These are phyloP conservation scores for Triangularia verruculosa DNA, from an alignment of 2,329 filamentous ascomycete genomes.

Conservation along the genomic window DNA sequence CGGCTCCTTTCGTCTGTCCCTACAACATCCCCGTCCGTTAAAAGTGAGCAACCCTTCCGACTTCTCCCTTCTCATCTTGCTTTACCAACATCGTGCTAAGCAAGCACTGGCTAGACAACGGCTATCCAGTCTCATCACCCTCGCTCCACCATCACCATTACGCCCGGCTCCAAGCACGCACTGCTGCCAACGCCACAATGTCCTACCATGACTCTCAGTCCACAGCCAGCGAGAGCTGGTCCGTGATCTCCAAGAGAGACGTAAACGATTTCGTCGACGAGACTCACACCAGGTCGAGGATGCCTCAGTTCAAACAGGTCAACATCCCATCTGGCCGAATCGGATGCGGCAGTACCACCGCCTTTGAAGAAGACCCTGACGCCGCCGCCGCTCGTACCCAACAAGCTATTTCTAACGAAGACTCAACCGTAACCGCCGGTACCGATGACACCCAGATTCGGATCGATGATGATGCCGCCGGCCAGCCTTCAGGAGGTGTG, in stretches of 20 bases:
- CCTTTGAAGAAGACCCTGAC: background rate
- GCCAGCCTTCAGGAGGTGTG: background rate
- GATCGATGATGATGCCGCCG: background rate
- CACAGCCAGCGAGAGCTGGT: constrained; percentile 6
- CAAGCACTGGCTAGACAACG: background rate
- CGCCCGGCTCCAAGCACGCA: background rate
- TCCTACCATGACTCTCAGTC: background rate
- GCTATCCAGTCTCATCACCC: background rate
- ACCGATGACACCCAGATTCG: constrained; percentile 14
- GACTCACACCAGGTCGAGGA: constrained; percentile 19
- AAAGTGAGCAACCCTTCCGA: background rate
- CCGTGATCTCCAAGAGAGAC: background rate
- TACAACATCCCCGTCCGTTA: background rate
- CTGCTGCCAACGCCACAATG: background rate
- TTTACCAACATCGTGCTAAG: background rate
- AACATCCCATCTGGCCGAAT: constrained; percentile 20
- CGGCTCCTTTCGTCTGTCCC: background rate
- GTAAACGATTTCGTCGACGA: constrained; percentile 8
- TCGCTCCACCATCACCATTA: background rate
- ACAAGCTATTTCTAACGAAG: constrained; percentile 17
- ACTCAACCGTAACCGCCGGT: constrained; percentile 17
- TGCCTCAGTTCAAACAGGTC: constrained; percentile 26
- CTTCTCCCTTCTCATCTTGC: background rate
- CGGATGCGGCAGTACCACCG: background rate
- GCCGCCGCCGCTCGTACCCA: background rate